These are phyloP conservation scores for Ophiostoma ips DNA, from an alignment of 2,329 filamentous ascomycete genomes.

Conservation along the genomic window DNA sequence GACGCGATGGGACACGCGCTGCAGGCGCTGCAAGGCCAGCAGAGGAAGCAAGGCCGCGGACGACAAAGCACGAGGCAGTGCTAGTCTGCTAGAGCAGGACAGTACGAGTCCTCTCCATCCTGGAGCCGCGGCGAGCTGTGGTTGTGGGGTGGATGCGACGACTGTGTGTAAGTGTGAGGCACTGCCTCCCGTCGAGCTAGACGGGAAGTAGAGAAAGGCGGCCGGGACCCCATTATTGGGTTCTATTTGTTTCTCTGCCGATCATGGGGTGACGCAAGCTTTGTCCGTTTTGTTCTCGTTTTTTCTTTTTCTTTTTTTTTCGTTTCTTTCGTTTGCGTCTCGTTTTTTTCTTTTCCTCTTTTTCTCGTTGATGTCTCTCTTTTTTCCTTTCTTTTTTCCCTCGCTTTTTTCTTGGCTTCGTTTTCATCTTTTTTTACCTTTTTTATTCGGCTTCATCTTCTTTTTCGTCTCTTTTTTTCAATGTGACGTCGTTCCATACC, in stretches of 20 bases:
- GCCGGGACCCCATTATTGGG: neutral
- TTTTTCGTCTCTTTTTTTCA: too few relatives aligned
- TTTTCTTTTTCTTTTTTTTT: neutral
- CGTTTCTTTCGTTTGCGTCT: too few relatives aligned
- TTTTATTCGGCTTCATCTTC: too few relatives aligned
- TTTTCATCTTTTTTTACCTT: too few relatives aligned
- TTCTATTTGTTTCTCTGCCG: neutral
- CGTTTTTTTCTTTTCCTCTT: neutral
- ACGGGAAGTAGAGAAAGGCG: neutral
- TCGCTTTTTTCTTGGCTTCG: too few relatives aligned
- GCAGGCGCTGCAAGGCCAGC: neutral
- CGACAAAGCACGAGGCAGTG: neutral
- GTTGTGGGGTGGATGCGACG: neutral
- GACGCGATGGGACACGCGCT: too few relatives aligned
- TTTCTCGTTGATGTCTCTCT: too few relatives aligned
- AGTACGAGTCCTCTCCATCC: neutral
- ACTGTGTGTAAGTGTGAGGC: conserved; percentile 3
- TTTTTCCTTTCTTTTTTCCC: neutral
- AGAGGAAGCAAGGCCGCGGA: neutral
- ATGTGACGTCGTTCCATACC: too few relatives aligned
- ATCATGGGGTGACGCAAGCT: neutral
- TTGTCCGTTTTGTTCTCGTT: neutral
- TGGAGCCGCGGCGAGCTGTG: too few relatives aligned
- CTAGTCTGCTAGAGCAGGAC: neutral
- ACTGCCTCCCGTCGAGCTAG: neutral